phyloP scores from a whole-genome alignment of 176 grass and related monocot genomes.

The Triticum timopheevii region DNA sequence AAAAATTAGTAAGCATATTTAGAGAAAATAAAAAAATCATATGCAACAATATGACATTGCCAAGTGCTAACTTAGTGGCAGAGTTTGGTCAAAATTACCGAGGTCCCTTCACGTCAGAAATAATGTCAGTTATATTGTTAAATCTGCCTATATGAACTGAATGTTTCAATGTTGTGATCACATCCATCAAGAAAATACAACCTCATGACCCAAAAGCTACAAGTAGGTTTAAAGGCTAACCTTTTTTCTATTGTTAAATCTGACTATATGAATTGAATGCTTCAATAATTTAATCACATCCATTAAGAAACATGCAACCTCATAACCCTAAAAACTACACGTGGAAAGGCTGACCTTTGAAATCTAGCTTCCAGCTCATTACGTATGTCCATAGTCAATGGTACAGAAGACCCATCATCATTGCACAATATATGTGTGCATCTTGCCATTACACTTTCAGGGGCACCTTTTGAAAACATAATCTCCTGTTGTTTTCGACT shows the following conservation, averaged over 20 bases:
- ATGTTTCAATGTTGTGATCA: background rate
- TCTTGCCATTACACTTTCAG: conserved; percentile 84
- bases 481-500: conserved; percentile 92
- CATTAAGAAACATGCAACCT: conserved; percentile 24
- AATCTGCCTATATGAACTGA: conserved; percentile 9
- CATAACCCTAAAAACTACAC: conserved; percentile 10
- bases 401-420: conserved; percentile 88
- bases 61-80: background rate
- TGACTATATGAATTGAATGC: conserved; percentile 12
- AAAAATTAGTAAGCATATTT: background rate
- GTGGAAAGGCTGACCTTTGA: conserved; percentile 59
- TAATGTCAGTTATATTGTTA: background rate
- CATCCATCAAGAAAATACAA: conserved; percentile 18
- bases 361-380: conserved; percentile 85
- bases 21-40: background rate
- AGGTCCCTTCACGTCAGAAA: background rate
- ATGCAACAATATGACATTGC: background rate
- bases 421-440: conserved; percentile 98
- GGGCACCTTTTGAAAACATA: conserved; percentile 99
- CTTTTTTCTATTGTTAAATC: conserved; percentile 35
- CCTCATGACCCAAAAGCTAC: conserved; percentile 18
- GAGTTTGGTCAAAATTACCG: conserved; percentile 7
- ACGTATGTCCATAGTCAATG: conserved; percentile 77
- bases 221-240: conserved; percentile 38
- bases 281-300: background rate